phyloP scores from a whole-genome alignment of 345 rosid genomes.

The Populus nigra region DNA sequence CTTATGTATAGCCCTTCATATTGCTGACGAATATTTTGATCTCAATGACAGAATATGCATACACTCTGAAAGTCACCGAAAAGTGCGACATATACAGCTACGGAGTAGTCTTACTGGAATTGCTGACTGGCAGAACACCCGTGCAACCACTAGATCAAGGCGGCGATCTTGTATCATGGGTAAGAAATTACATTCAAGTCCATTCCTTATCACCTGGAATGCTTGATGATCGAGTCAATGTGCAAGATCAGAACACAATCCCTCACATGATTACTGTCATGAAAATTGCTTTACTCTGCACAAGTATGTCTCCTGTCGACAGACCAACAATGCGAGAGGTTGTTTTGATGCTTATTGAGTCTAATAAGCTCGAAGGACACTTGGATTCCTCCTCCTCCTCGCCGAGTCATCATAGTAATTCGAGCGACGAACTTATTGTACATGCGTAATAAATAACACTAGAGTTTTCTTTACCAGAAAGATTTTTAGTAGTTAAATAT shows the following conservation, averaged over 20 bases:
- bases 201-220: constrained; percentile 55
- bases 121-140: constrained; percentile 78
- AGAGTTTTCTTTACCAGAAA: not conserved
- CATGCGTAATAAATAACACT: not conserved
- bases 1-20: not conserved
- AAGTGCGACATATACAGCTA: constrained; percentile 90
- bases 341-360: constrained; percentile 68
- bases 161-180: constrained; percentile 83
- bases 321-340: constrained; percentile 90
- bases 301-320: constrained; percentile 57
- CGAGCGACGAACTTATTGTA: constrained; percentile 26
- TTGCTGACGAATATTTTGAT: not conserved
- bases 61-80: constrained; percentile 84
- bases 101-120: constrained; percentile 60
- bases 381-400: constrained; percentile 25
- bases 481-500: not conserved
- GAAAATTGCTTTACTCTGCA: constrained; percentile 77
- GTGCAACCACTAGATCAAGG: constrained; percentile 88
- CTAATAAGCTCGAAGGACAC: constrained; percentile 43
- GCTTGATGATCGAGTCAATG: constrained; percentile 53
- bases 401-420: constrained; percentile 16
- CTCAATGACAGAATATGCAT: constrained; percentile 55
- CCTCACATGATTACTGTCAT: constrained; percentile 71
- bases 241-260: constrained; percentile 47
- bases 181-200: constrained; percentile 48